These are phyloP conservation scores for Acanthamoeba culbertsoni DNA, from an alignment of 208 protist genomes.

Conservation along the genomic window DNA sequence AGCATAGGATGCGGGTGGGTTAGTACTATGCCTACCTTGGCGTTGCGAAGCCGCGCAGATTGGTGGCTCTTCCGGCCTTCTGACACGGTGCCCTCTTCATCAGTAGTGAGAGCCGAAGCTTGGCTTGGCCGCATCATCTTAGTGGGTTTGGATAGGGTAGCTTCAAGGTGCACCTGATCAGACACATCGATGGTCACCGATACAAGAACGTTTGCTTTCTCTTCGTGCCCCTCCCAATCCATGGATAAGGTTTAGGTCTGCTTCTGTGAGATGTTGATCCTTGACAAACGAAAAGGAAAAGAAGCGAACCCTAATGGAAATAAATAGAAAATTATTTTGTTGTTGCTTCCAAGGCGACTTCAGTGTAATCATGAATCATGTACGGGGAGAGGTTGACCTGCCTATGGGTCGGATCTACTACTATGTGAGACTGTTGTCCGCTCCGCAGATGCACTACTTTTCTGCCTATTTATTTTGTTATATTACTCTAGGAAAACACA, in stretches of 20 bases:
- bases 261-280: neutral
- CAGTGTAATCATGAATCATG: neutral
- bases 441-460: too few species aligned
- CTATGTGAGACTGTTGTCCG: too few species aligned
- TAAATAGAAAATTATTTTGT: too few species aligned
- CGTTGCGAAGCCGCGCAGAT: neutral
- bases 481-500: neutral
- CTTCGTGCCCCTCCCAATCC: neutral
- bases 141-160: neutral
- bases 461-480: neutral
- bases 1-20: conserved; percentile 31
- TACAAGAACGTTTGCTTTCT: neutral
- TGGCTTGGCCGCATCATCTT: too few species aligned
- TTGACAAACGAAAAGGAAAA: neutral
- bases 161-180: neutral
- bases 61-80: neutral
- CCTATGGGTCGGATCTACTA: too few species aligned
- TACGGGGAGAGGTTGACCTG: neutral
- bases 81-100: neutral
- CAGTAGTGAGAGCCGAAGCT: neutral
- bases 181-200: neutral
- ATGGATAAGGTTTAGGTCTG: neutral
- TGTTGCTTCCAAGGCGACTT: too few species aligned
- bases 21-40: conserved; percentile 10
- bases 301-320: neutral